Base-by-base conservation (phyloP, 192 early-diverging fungal species). In the Linnemannia exigua region DNA sequence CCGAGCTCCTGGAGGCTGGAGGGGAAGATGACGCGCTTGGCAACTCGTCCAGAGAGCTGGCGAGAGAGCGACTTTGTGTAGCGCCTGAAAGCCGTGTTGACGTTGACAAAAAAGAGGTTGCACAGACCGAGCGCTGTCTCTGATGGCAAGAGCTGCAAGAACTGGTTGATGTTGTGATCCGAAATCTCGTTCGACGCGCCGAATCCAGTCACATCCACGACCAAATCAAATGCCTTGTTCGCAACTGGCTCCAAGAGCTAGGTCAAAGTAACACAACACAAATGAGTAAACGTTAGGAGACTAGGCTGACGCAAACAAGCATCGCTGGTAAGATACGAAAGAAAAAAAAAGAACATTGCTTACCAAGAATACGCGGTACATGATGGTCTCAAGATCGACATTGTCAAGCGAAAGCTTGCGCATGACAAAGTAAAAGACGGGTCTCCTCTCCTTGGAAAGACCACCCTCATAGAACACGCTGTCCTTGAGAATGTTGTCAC, bases 381-480 rank as follows among this genome's bases (percentile, higher is more conserved):
- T 90, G 38, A 97, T 84, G 11, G 96, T 80, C 41, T 98, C 97
- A 87, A 97, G 95, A 87, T 98, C 96, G 58, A 96, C 90, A 51
- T 90, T 91, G 47, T 97, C 95, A 75, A 92, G 83, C 69, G 92
- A 90, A 54, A 98, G 76, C 28, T 95, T 91, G 44, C 96, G 92
- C 37, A 94, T 93, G 75, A 98, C 95, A 85, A 94, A 94, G 88
- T 98, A 98, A 68, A 97, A 90, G 2, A 98, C 95, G 0, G 95
- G 95, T 58, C 95, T 89, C 31, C 86, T 78, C n/a, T 89, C 90
- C 70, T 93, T 93, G 38, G 96, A 97, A 19, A 92, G 67, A 3
- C 95, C 95, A 28, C 95, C 96, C 75, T 95, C 95, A 74, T 96
- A 98, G 77, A 98, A 93, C 20, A 96, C 91, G 46, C 92, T 91